These are phyloP conservation scores for Penstemon newberryi DNA, from an alignment of 257 asterid genomes.

Conservation along the genomic window DNA sequence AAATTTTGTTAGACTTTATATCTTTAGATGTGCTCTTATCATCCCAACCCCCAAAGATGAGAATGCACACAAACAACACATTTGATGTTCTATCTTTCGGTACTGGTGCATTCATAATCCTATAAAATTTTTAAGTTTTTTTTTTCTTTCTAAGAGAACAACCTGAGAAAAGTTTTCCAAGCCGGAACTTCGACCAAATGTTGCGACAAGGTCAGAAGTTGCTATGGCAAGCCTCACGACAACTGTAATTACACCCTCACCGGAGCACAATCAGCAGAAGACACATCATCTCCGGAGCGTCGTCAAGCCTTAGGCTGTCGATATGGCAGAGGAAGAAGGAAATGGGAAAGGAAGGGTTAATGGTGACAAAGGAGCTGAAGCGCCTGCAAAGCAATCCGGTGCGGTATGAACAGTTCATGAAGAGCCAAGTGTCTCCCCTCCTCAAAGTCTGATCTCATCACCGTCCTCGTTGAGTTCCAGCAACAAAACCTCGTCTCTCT, in stretches of 20 bases:
- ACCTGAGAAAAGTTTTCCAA: too few species aligned
- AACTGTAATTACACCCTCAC: slow-evolving; percentile 26
- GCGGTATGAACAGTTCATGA: slow-evolving; percentile 73
- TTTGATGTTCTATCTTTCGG: too few species aligned
- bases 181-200: slow-evolving; percentile 24
- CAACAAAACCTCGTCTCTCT: slow-evolving; percentile 79
- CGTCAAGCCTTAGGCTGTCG: slow-evolving; percentile 65
- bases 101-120: too few species aligned
- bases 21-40: too few species aligned
- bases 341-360: slow-evolving; percentile 85
- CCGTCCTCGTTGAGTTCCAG: slow-evolving; percentile 91
- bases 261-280: slow-evolving; percentile 17
- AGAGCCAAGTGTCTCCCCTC: slow-evolving; percentile 74
- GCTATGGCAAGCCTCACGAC: slow-evolving; percentile 30
- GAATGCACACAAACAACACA: too few species aligned
- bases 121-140: too few species aligned
- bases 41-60: too few species aligned
- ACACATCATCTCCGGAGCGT: slow-evolving; percentile 37
- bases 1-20: too few species aligned
- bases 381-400: slow-evolving; percentile 63
- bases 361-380: slow-evolving; percentile 92
- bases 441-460: slow-evolving; percentile 81
- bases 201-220: slow-evolving; percentile 47
- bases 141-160: too few species aligned
- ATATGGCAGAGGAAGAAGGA: slow-evolving; percentile 98